Base-by-base conservation (phyloP, 2,329 filamentous ascomycete genomes). In the Beauveria caledonica region DNA sequence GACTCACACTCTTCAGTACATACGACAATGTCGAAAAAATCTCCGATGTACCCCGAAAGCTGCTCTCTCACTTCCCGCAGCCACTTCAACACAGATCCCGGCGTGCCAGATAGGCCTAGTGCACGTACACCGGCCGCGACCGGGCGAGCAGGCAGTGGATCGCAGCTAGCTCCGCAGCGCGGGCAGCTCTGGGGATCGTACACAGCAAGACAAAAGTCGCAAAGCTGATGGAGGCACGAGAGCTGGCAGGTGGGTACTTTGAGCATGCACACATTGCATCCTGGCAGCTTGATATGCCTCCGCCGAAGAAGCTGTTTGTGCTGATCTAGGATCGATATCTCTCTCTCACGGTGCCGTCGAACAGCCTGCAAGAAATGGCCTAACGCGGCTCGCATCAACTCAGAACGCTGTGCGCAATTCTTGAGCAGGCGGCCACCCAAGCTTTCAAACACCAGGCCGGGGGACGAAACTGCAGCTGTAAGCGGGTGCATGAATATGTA, bases 21-120 rank as follows among this genome's bases (percentile, higher is more conserved):
- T 17, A 55, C n/a, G 17, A 55, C 33, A 17, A 55, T 42, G 39
- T 55, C 23, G n/a, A 55, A 55, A 55, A 21, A 55, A 45, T 55
- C 52, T 8, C 39, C 23, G 10, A 55, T 25, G 9, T 3, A 45
- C 40, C 52, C 36, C 15, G 25, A 27, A 44, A 55, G 40, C 21
- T 45, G 10, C n/a, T n/a, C 25, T 45, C 52, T 55, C 23, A 55
- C 40, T 25, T 55, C 52, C 17, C 9, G 10, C 13, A 55, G 39
- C 36, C 25, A 45, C 36, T 44, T 13, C n/a, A 55, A 45, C 13
- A 55, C 19, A 8, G 15, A 19, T 10, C 6, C 39, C 2, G 39
- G 36, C 9, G 36, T 23, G 10, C 52, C 39, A 45, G 36, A 25
- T 17, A 55, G 23, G 36, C 52, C 39, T 25, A 55, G 23, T 27